Base-by-base conservation (phyloP, 352 stramenopile species). In the Globisporangium canariense region DNA sequence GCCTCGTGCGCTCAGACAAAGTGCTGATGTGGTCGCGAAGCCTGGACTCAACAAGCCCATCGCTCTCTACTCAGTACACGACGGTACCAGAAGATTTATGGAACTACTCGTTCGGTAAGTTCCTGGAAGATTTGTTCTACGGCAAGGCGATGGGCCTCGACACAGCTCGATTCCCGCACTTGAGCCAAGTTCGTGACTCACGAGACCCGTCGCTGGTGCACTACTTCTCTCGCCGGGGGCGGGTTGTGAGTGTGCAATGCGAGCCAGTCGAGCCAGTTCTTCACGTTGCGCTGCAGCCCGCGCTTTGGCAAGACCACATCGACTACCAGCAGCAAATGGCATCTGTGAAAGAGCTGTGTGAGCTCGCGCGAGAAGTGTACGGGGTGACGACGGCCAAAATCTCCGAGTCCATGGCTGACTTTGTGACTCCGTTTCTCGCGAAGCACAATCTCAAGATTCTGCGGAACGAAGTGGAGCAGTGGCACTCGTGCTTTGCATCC, bases 61-160 rank as follows among this genome's bases (percentile, higher is more conserved):
- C 67, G 38, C 58, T 91, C 13, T 84, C 79, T 16, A 83, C 69
- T 6, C 73, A 82, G 20, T 96, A 87, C 59, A 81, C 75, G 9
- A 67, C 74, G 1, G 73, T 93, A 38, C 79, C 86, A 3, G 70
- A 67, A 9, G 86, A 96, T 43, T 68, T 91, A 16, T 89, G 83
- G 76, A 91, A 93, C 56, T 94, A 92, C 59, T 94, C 86, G 16
- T 96, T 96, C 67, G 88, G 88, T 2, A 96, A 94, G 65, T 93
- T 93, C 60, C 57, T 96, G 7, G 88, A 96, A 68, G 84, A 90
- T 49, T 76, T 93, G 71, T 79, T 96, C 22, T 96, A 96, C 66
- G 81, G 85, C 57, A 91, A 91, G 59, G 75, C 84, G 4, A 80
- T 96, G 75, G 55, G 70, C 14, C 78, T 93, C 52, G 87, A 96